Evolutionary conservation across 805 yeast genomes (phyloP).

Genomic region (Cyberlindnera subsufficiens): DNA sequence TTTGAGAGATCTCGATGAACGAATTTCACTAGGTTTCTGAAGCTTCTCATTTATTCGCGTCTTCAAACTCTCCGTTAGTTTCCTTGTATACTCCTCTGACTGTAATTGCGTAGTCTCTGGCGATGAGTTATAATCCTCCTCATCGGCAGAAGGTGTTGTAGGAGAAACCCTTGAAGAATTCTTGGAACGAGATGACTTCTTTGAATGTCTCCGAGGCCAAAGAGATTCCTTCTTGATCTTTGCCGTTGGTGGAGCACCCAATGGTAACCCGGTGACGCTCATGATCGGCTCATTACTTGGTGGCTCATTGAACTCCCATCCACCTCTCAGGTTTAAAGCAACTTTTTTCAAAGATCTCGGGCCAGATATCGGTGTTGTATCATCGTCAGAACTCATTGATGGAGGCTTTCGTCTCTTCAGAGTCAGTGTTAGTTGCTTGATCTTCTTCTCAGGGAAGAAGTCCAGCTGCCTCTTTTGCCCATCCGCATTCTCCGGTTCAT

Average conservation of each 20-base stretch:
- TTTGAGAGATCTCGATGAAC: slow-evolving; percentile 4
- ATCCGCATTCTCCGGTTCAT: neutral
- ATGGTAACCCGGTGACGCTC: slow-evolving; percentile 65
- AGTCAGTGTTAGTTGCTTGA: no score
- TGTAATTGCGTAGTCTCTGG: slow-evolving; percentile 2
- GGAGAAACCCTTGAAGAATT: slow-evolving; percentile 12
- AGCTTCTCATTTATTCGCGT: slow-evolving; percentile 16
- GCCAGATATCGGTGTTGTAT: no score
- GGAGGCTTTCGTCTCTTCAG: no score
- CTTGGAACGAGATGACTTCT: slow-evolving; percentile 18
- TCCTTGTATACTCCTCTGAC: slow-evolving; percentile 11
- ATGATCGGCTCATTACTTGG: slow-evolving; percentile 44
- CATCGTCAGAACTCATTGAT: no score
- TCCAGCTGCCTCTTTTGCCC: no score
- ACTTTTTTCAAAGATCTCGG: no score
- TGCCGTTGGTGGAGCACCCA: slow-evolving; percentile 61
- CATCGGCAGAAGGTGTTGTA: slow-evolving; percentile 1
- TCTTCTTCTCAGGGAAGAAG: no score
- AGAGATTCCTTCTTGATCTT: slow-evolving; percentile 51
- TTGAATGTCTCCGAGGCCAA: slow-evolving; percentile 37
- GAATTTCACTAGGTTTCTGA: slow-evolving; percentile 17
- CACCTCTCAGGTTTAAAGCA: no score
- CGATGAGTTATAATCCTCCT: neutral
- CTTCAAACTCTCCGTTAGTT: slow-evolving; percentile 4
- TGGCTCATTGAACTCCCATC: no score